These are phyloP conservation scores for Globisporangium cystogenes DNA, from an alignment of 352 stramenopile genomes.

Conservation along the genomic window DNA sequence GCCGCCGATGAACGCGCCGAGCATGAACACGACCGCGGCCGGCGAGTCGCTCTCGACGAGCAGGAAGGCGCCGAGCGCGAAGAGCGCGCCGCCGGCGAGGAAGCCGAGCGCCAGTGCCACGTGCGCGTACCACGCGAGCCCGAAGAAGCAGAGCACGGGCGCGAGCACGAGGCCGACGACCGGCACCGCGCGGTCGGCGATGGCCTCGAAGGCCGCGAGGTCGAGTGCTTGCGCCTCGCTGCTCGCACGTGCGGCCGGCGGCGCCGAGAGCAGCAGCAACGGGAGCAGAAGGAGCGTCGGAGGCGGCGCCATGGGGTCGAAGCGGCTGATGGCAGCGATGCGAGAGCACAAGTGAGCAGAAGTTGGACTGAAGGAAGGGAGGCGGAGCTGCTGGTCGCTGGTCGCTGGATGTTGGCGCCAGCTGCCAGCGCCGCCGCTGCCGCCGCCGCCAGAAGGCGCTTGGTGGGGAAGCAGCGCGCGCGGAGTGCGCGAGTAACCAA, in stretches of 20 bases:
- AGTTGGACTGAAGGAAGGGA: no score
- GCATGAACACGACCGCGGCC: conserved; percentile 14
- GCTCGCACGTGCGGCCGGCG: not conserved
- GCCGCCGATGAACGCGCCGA: conserved; percentile 16
- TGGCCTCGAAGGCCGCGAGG: conserved; percentile 1
- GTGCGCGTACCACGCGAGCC: conserved; percentile 16
- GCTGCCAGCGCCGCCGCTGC: no score
- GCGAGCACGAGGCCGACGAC: conserved; percentile 18
- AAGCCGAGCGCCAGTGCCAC: conserved; percentile 19
- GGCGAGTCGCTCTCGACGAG: conserved; percentile 6
- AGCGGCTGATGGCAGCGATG: no score
- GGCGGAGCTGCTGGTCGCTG: no score
- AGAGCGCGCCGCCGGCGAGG: conserved; percentile 7
- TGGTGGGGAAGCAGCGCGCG: no score
- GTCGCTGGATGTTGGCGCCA: no score
- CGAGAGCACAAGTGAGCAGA: no score
- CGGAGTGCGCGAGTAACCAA: no score
- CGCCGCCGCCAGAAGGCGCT: no score
- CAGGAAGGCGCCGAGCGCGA: conserved; percentile 8
- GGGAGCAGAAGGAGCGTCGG: not conserved
- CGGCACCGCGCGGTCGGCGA: conserved; percentile 3
- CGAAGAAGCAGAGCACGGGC: conserved; percentile 20
- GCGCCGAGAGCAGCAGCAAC: not conserved
- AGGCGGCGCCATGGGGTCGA: not conserved
- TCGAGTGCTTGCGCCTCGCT: not conserved